Percentiles rank a stretch among this genome's conserved stretches.
phyloP scores from a whole-genome alignment of 169 alveolate genomes.

The Cryptosporidium andersoni region DNA sequence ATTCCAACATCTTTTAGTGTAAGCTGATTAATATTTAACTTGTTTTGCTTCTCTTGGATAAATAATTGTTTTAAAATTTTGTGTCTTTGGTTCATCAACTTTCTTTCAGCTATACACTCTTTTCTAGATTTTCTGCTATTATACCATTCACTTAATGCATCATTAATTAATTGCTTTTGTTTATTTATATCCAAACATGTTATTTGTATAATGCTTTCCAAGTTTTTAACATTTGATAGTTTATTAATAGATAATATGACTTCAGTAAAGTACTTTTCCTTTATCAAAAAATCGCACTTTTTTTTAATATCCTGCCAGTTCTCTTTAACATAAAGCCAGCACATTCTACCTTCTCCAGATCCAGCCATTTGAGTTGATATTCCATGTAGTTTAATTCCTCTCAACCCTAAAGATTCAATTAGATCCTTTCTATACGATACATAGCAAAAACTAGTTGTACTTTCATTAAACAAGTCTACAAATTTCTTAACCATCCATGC shows the following conservation, averaged over 20 bases:
- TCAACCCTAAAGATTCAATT: slow-evolving; percentile 76
- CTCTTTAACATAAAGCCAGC: slow-evolving; percentile 82
- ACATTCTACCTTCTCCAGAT: slow-evolving; percentile 82
- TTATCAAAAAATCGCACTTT: not conserved
- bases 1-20: slow-evolving; percentile 43
- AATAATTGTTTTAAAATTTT: slow-evolving; percentile 35
- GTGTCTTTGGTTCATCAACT: slow-evolving; percentile 34
- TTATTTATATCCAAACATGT: not conserved
- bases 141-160: slow-evolving; percentile 29
- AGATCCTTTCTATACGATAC: slow-evolving; percentile 78
- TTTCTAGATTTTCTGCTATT: slow-evolving; percentile 48
- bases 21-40: slow-evolving; percentile 7
- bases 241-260: too few relatives aligned
- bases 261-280: not conserved
- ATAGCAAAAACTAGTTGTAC: slow-evolving; percentile 77
- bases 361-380: slow-evolving; percentile 84
- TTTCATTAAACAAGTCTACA: slow-evolving; percentile 75
- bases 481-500: slow-evolving; percentile 82
- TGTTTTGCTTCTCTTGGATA: not conserved
- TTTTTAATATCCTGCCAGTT: slow-evolving; percentile 78
- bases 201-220: slow-evolving; percentile 15
- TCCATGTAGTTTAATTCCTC: slow-evolving; percentile 76
- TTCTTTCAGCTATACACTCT: slow-evolving; percentile 44
- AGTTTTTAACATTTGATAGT: not conserved
- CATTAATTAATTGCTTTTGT: slow-evolving; percentile 10